Evolutionary conservation across 2,329 filamentous ascomycete genomes (phyloP).

Genomic region (Periconia macrospinosa): DNA sequence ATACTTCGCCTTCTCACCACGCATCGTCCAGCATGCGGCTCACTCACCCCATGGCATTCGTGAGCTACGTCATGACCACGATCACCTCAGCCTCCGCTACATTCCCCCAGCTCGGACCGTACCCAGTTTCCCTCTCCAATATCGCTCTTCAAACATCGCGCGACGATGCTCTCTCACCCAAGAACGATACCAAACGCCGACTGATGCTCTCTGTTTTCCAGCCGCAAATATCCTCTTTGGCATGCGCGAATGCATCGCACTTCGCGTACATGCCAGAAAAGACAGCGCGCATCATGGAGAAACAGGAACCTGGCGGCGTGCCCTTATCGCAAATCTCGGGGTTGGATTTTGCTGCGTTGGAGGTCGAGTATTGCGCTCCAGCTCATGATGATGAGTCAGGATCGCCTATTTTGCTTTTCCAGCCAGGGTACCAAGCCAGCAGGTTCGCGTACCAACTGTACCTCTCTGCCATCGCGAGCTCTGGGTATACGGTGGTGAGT

Average conservation of each 20-base stretch:
- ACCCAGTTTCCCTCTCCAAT: not conserved
- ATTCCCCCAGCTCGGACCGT: not conserved
- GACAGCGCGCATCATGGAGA: not conserved
- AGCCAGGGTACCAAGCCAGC: not conserved
- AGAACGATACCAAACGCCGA: not conserved
- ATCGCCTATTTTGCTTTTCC: not conserved
- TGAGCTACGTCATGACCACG: too few species aligned
- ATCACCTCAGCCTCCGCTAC: not conserved
- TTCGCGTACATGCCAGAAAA: not conserved
- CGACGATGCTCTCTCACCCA: not conserved
- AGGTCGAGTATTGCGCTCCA: not conserved
- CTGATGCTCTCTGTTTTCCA: not conserved
- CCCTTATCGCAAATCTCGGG: not conserved
- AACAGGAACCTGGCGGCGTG: not conserved
- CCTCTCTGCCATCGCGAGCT: not conserved
- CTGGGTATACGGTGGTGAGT: not conserved
- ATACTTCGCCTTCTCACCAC: too few species aligned
- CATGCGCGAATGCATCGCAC: not conserved
- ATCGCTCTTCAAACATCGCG: not conserved
- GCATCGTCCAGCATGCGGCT: too few species aligned
- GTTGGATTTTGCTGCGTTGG: not conserved
- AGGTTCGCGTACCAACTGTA: not conserved
- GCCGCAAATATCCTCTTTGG: not conserved
- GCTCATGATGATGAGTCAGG: too few species aligned
- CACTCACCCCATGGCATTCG: too few species aligned